These are phyloP conservation scores for Hyparrhenia diplandra DNA, from an alignment of 176 grass and related monocot genomes.

Conservation along the genomic window DNA sequence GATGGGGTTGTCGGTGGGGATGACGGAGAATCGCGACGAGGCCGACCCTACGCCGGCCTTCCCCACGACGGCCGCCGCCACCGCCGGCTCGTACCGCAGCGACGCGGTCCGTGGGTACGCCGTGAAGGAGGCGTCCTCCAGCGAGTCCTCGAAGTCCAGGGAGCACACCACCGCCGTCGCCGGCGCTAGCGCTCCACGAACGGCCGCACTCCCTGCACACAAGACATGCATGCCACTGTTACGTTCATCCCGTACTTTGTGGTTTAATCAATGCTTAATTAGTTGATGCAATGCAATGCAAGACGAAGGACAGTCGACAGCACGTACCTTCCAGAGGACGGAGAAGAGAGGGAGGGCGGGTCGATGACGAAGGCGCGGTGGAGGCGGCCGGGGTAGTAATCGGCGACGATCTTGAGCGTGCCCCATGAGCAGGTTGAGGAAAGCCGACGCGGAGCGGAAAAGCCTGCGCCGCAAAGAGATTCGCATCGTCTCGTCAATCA, in stretches of 20 bases:
- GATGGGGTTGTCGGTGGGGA: slow-evolving; percentile 72
- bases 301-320: too few species aligned
- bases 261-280: too few species aligned
- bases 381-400: slow-evolving; percentile 93
- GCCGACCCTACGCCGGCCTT: slow-evolving; percentile 48
- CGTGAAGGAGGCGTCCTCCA: slow-evolving; percentile 74
- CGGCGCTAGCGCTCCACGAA: slow-evolving; percentile 80
- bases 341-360: slow-evolving; percentile 90
- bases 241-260: too few species aligned
- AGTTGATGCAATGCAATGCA: not conserved
- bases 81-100: slow-evolving; percentile 65
- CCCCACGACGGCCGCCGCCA: not conserved
- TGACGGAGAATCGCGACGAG: slow-evolving; percentile 93
- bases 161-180: slow-evolving; percentile 61
- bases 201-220: slow-evolving; percentile 61
- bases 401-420: slow-evolving; percentile 88
- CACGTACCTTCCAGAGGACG: slow-evolving; percentile 87
- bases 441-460: slow-evolving; percentile 94
- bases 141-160: slow-evolving; percentile 90
- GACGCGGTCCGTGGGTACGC: slow-evolving; percentile 83
- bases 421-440: slow-evolving; percentile 89
- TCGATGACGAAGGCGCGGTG: slow-evolving; percentile 95
- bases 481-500: slow-evolving; percentile 25
- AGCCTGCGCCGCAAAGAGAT: slow-evolving; percentile 48
- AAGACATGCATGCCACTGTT: not conserved